These are phyloP conservation scores for Forsythia suspensa DNA, from an alignment of 257 asterid species.

Conservation along the genomic window DNA sequence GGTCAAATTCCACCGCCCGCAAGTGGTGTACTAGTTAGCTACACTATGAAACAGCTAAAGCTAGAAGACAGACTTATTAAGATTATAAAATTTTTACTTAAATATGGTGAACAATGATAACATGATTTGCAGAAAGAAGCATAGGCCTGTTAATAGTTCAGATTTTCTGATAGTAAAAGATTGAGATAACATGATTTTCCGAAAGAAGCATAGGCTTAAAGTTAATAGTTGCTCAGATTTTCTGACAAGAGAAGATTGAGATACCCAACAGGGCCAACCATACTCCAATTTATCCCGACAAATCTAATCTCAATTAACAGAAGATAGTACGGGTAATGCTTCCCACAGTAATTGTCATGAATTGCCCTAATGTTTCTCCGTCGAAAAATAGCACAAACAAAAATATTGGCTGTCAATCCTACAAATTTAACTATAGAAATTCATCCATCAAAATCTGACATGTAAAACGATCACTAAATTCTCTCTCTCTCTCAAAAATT, in stretches of 20 bases:
- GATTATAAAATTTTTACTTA: background rate
- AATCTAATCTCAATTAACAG: background rate
- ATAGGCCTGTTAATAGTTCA: background rate
- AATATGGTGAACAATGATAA: background rate
- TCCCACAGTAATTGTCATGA: background rate
- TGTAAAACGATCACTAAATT: background rate
- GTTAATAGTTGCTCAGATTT: background rate
- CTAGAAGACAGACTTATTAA: background rate
- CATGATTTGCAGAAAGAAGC: background rate
- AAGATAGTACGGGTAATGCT: background rate
- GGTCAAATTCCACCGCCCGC: too few species aligned
- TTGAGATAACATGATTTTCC: background rate
- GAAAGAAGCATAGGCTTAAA: background rate
- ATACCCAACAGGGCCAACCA: background rate
- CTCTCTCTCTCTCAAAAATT: background rate
- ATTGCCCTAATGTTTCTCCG: background rate
- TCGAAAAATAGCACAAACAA: background rate
- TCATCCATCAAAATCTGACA: background rate
- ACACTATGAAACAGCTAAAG: slow-evolving; percentile 1
- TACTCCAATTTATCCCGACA: background rate
- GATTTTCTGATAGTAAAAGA: background rate
- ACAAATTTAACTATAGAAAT: background rate
- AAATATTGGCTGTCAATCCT: background rate
- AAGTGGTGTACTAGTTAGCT: background rate
- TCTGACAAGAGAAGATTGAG: background rate